Evolutionary conservation across 2,329 filamentous ascomycete species (phyloP).

Genomic region (Hymenoscyphus linearis): DNA sequence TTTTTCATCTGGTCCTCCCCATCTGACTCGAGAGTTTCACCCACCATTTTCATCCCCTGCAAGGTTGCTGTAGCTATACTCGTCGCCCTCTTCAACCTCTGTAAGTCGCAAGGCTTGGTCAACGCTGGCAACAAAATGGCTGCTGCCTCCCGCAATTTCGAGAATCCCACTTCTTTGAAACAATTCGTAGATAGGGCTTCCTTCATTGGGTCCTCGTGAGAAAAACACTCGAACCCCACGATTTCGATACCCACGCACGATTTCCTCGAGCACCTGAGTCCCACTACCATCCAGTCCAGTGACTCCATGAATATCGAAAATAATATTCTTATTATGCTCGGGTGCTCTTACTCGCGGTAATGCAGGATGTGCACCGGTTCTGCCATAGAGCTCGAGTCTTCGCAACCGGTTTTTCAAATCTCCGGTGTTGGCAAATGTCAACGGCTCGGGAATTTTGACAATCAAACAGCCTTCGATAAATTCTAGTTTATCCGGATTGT

Average conservation of each 20-base stretch:
- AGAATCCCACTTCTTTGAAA: slow-evolving; percentile 81
- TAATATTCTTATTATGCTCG: slow-evolving; percentile 85
- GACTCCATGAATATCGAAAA: slow-evolving; percentile 98
- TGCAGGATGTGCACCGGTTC: slow-evolving; percentile 75
- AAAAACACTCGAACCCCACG: slow-evolving; percentile 75
- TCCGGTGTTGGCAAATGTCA: slow-evolving; percentile 96
- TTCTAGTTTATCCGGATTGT: slow-evolving; percentile 68
- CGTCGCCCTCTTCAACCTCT: slow-evolving; percentile 52
- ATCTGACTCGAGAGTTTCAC: background rate
- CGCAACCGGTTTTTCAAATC: slow-evolving; percentile 79
- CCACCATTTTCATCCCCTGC: slow-evolving; percentile 22
- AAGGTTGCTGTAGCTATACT: slow-evolving; percentile 18
- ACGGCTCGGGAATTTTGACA: slow-evolving; percentile 93
- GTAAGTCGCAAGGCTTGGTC: slow-evolving; percentile 78
- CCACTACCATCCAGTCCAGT: slow-evolving; percentile 91
- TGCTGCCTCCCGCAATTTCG: slow-evolving; percentile 69
- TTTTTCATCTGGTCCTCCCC: background rate
- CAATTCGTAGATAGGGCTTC: slow-evolving; percentile 48
- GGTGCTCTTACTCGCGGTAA: slow-evolving; percentile 70
- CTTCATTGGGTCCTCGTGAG: slow-evolving; percentile 44
- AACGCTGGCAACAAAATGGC: slow-evolving; percentile 76
- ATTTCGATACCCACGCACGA: slow-evolving; percentile 74
- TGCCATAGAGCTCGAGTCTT: slow-evolving; percentile 87
- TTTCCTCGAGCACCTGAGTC: slow-evolving; percentile 85
- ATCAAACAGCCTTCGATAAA: slow-evolving; percentile 90